These are phyloP conservation scores for Dryadomyces quercus-mongolicae DNA, from an alignment of 2,329 filamentous ascomycete species.

Conservation along the genomic window DNA sequence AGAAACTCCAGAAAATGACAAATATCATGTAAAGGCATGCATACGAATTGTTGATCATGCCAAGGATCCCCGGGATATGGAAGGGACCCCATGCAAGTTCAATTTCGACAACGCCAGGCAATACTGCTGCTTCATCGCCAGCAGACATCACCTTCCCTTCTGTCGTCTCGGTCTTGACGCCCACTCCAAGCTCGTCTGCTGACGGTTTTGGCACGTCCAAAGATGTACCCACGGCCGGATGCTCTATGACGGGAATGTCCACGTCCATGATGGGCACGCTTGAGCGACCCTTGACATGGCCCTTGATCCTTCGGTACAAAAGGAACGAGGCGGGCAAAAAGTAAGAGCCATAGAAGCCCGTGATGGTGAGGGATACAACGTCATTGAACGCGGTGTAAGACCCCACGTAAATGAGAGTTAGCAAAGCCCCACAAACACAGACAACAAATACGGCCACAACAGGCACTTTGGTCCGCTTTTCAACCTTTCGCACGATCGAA, in stretches of 20 bases:
- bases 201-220: no score
- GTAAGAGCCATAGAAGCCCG: conserved; percentile 31
- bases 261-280: no score
- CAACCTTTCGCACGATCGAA: conserved; percentile 23
- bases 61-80: conserved; percentile 27
- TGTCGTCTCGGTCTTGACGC: no score
- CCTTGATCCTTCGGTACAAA: conserved; percentile 22
- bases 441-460: conserved; percentile 5
- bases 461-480: conserved; percentile 26
- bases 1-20: conserved; percentile 33
- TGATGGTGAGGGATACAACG: conserved; percentile 8
- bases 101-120: conserved; percentile 32
- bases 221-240: no score
- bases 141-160: conserved; percentile 34
- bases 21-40: conserved; percentile 29
- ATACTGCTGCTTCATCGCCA: conserved; percentile 26
- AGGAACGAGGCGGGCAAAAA: conserved; percentile 31
- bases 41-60: conserved; percentile 27
- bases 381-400: conserved; percentile 5
- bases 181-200: no score
- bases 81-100: conserved; percentile 34
- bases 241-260: no score
- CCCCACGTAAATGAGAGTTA: conserved; percentile 5
- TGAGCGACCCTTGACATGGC: no score
- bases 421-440: not conserved